Conservation (phyloP, 108 stramenopile genomes). For the Fragilaria radians region DNA sequence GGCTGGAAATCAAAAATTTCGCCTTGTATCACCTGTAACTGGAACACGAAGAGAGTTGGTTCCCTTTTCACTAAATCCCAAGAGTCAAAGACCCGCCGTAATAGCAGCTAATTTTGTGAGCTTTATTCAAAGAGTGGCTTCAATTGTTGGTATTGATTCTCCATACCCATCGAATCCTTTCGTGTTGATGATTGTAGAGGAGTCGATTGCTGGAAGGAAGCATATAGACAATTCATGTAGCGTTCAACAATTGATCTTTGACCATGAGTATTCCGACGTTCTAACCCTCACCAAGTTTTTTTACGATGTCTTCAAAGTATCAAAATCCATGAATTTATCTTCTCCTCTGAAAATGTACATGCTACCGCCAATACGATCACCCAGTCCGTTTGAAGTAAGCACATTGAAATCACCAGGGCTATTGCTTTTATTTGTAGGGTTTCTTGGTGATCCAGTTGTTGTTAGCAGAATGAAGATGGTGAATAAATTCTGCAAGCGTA, state of each 20-base stretch:
- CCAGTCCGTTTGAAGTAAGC: conserved; percentile 72
- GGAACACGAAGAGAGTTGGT: background rate
- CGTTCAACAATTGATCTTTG: conserved; percentile 11
- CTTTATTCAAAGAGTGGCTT: conserved; percentile 42
- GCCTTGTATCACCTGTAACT: background rate
- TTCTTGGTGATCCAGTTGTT: conserved; percentile 76
- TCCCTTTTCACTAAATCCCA: background rate
- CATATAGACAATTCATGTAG: background rate
- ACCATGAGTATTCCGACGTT: conserved; percentile 10
- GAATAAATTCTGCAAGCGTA: conserved; percentile 53
- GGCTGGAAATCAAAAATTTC: conserved; percentile 2
- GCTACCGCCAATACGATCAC: conserved; percentile 24
- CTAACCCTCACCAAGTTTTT: conserved; percentile 16
- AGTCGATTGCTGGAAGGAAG: conserved; percentile 4
- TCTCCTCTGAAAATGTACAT: background rate
- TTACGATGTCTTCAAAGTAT: conserved; percentile 7
- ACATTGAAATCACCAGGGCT: conserved; percentile 59
- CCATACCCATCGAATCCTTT: conserved; percentile 59
- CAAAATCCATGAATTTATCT: background rate
- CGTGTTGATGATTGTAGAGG: conserved; percentile 29
- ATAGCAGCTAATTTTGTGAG: conserved; percentile 62
- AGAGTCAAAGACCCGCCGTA: conserved; percentile 13
- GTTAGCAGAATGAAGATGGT: conserved; percentile 68
- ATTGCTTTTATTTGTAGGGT: conserved; percentile 46
- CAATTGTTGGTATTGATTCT: conserved; percentile 28